Percentiles rank a stretch among this genome's conserved stretches.
Conservation (phyloP, 2,329 filamentous ascomycete species). For the Huntiella bhutanensis region DNA sequence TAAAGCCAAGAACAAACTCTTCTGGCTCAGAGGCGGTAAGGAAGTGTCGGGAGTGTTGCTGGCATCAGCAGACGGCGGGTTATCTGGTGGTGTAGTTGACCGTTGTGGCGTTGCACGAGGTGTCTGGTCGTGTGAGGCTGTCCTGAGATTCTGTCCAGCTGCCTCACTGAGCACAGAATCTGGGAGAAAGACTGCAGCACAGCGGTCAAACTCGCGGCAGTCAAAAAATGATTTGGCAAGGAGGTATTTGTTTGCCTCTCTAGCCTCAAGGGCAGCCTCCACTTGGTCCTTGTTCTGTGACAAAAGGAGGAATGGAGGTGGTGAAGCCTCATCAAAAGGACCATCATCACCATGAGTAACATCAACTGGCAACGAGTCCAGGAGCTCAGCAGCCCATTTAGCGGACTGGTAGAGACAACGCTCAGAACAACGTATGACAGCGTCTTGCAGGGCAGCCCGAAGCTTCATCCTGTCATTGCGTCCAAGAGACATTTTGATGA, state of each 20-base stretch:
- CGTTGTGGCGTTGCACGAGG: not conserved
- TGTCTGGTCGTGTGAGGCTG: constrained; percentile 13
- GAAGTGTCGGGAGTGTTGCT: constrained; percentile 14
- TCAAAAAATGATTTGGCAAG: constrained; percentile 90
- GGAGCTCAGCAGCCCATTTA: constrained; percentile 93
- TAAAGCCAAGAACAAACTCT: constrained; percentile 75
- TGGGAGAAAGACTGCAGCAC: constrained; percentile 75
- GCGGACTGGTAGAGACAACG: constrained; percentile 88
- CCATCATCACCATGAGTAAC: constrained; percentile 30
- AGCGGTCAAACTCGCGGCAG: constrained; percentile 85
- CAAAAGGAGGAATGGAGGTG: constrained; percentile 27
- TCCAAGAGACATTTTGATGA: constrained; percentile 8
- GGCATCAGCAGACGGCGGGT: not conserved
- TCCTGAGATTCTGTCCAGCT: constrained; percentile 29
- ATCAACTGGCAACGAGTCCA: constrained; percentile 47
- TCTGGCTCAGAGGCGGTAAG: constrained; percentile 56
- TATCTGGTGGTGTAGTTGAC: not conserved
- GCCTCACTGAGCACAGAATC: constrained; percentile 54
- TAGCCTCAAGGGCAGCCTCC: constrained; percentile 58
- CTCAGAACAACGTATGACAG: constrained; percentile 80
- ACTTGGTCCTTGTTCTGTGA: constrained; percentile 44
- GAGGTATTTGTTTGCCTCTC: constrained; percentile 66
- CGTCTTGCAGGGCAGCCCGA: constrained; percentile 59
- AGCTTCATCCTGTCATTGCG: constrained; percentile 8
- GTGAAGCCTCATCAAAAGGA: constrained; percentile 18